Conservation (phyloP, 495 filamentous ascomycete genomes). For the Wilcoxina mikolae region DNA sequence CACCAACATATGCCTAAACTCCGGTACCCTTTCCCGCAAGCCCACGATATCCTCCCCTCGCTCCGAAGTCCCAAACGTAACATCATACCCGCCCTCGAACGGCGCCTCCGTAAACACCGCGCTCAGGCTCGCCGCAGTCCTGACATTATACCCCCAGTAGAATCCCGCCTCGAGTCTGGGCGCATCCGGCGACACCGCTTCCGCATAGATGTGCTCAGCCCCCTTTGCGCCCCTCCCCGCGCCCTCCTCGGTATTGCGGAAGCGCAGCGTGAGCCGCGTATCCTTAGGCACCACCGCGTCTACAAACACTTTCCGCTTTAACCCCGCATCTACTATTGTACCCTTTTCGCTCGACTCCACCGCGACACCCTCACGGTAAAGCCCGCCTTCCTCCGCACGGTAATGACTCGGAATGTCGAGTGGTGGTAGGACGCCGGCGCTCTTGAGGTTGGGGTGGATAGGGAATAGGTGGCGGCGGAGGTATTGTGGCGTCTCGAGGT, state of each 20-base stretch:
- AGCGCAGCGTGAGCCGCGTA: conserved; percentile 51
- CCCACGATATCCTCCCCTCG: conserved; percentile 43
- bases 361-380: conserved; percentile 58
- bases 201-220: conserved; percentile 26
- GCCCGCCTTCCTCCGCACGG: conserved; percentile 40
- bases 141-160: conserved; percentile 61
- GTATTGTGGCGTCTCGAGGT: conserved; percentile 62
- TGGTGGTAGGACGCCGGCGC: conserved; percentile 49
- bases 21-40: conserved; percentile 28
- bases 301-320: conserved; percentile 36
- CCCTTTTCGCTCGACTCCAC: conserved; percentile 32
- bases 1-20: conserved; percentile 52
- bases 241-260: conserved; percentile 30
- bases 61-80: conserved; percentile 62
- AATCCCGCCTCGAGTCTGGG: conserved; percentile 55
- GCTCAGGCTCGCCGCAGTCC: conserved; percentile 44
- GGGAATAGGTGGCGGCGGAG: conserved; percentile 54
- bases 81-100: conserved; percentile 49
- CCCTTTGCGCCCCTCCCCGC: neutral
- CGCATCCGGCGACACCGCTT: conserved; percentile 42
- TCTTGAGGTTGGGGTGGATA: conserved; percentile 52
- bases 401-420: conserved; percentile 67
- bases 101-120: conserved; percentile 50
- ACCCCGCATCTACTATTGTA: conserved; percentile 27
- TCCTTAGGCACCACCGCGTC: conserved; percentile 37